Conservation (phyloP, 208 protist species). For the Crithidia bombi region DNA sequence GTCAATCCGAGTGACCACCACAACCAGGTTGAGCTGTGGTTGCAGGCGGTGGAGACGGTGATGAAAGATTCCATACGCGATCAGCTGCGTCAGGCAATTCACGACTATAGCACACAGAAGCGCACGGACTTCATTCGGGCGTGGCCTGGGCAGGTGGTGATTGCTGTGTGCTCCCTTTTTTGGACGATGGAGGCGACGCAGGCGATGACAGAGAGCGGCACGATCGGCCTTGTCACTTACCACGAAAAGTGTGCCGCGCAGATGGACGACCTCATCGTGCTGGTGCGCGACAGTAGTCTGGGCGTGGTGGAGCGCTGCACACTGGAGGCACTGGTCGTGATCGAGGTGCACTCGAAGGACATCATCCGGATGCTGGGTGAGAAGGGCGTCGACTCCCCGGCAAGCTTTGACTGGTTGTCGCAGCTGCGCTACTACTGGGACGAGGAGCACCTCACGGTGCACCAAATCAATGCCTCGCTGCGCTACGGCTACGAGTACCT, state of each 20-base stretch:
- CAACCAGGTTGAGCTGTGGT: slow-evolving; percentile 96
- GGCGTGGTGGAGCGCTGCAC: slow-evolving; percentile 88
- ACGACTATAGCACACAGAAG: slow-evolving; percentile 77
- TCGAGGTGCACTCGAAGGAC: slow-evolving; percentile 95
- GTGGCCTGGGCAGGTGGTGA: slow-evolving; percentile 95
- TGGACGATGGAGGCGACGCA: slow-evolving; percentile 95
- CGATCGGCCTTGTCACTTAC: slow-evolving; percentile 86
- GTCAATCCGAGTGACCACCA: slow-evolving; percentile 87
- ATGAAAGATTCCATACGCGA: slow-evolving; percentile 93
- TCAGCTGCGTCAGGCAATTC: slow-evolving; percentile 83
- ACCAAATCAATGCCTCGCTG: slow-evolving; percentile 93
- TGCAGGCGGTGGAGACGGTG: slow-evolving; percentile 91
- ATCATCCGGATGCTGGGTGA: slow-evolving; percentile 93
- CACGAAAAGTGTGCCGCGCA: slow-evolving; percentile 88
- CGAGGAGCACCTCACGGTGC: slow-evolving; percentile 82
- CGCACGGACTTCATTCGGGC: slow-evolving; percentile 91
- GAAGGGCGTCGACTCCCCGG: slow-evolving; percentile 89
- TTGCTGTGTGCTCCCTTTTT: slow-evolving; percentile 90
- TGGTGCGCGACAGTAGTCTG: slow-evolving; percentile 91
- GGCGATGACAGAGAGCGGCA: slow-evolving; percentile 86
- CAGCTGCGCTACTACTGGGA: slow-evolving; percentile 98
- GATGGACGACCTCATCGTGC: slow-evolving; percentile 91
- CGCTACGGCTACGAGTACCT: slow-evolving; percentile 98
- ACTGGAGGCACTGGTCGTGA: slow-evolving; percentile 94
- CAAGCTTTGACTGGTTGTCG: slow-evolving; percentile 96